Evolutionary conservation across 352 stramenopile species (phyloP).

Genomic region (Phytophthora palmivora): DNA sequence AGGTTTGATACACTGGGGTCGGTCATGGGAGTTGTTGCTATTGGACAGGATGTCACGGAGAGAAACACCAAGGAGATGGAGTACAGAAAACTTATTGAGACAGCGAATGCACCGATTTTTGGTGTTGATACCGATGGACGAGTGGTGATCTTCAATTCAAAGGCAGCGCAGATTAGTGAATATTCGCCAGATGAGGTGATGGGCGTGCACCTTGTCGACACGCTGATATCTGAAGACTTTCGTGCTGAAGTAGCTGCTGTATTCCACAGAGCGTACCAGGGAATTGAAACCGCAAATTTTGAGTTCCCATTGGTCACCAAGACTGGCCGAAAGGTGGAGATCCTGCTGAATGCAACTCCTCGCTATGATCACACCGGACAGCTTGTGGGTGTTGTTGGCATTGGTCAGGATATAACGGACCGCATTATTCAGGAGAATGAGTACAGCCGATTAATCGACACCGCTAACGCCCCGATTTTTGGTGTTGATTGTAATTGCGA

Average conservation of each 20-base stretch:
- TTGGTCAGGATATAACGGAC: slow-evolving; percentile 54
- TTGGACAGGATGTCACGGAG: slow-evolving; percentile 68
- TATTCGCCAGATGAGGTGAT: slow-evolving; percentile 68
- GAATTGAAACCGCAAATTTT: slow-evolving; percentile 63
- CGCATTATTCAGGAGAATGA: slow-evolving; percentile 57
- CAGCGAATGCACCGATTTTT: slow-evolving; percentile 90
- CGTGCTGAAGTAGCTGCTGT: slow-evolving; percentile 36
- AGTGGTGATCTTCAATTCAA: slow-evolving; percentile 84
- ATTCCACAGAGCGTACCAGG: slow-evolving; percentile 48
- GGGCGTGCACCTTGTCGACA: slow-evolving; percentile 66
- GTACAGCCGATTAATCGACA: slow-evolving; percentile 45
- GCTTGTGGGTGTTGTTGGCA: slow-evolving; percentile 54
- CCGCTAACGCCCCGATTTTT: slow-evolving; percentile 63
- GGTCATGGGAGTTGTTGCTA: slow-evolving; percentile 57
- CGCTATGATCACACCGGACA: slow-evolving; percentile 77
- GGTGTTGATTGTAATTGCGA: slow-evolving; percentile 71
- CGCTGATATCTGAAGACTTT: slow-evolving; percentile 71
- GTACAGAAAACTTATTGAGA: slow-evolving; percentile 84
- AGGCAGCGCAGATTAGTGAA: slow-evolving; percentile 76
- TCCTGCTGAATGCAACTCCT: slow-evolving; percentile 66
- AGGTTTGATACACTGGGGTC: slow-evolving; percentile 48
- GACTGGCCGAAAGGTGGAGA: slow-evolving; percentile 53
- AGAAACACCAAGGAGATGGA: slow-evolving; percentile 78
- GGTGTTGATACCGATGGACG: slow-evolving; percentile 60
- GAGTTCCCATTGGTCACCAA: slow-evolving; percentile 75